These are phyloP conservation scores for Acanthamoeba sp. DNA, from an alignment of 208 protist genomes.

Conservation along the genomic window DNA sequence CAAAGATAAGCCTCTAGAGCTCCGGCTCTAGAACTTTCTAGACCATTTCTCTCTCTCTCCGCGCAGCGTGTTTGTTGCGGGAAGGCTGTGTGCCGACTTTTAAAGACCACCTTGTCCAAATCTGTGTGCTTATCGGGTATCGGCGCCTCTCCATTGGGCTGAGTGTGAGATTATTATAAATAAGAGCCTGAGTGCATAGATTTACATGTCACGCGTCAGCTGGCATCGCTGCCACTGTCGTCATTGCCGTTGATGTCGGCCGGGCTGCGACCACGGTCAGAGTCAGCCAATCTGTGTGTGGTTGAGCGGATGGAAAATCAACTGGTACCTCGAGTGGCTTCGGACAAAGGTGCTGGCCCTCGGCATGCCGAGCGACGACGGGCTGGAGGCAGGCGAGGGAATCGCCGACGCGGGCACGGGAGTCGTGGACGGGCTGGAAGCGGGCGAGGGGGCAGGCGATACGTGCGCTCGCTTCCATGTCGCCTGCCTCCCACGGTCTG, in stretches of 20 bases:
- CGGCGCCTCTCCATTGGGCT: no score
- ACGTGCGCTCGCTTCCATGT: slow-evolving; percentile 24
- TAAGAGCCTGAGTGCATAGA: background rate
- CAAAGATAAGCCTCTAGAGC: no score
- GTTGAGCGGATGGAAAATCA: background rate
- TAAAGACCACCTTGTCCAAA: no score
- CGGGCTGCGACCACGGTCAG: no score
- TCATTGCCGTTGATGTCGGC: background rate
- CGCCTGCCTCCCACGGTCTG: background rate
- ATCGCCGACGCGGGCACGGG: background rate
- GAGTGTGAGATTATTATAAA: background rate
- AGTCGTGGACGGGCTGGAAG: background rate
- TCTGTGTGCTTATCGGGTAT: no score
- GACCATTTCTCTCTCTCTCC: no score
- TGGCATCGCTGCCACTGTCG: background rate
- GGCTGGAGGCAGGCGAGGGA: background rate
- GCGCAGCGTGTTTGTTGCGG: no score
- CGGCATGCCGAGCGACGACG: background rate
- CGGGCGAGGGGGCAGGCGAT: background rate
- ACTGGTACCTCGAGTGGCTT: background rate
- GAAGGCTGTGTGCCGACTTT: no score
- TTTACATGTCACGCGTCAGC: background rate
- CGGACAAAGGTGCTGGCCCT: background rate
- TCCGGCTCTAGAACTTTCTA: no score
- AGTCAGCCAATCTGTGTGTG: no score